A percentile compares a stretch with the other conserved stretches of the same genome.
These are phyloP conservation scores for Arachis monticola DNA, from an alignment of 331 rosid genomes.

Conservation along the genomic window DNA sequence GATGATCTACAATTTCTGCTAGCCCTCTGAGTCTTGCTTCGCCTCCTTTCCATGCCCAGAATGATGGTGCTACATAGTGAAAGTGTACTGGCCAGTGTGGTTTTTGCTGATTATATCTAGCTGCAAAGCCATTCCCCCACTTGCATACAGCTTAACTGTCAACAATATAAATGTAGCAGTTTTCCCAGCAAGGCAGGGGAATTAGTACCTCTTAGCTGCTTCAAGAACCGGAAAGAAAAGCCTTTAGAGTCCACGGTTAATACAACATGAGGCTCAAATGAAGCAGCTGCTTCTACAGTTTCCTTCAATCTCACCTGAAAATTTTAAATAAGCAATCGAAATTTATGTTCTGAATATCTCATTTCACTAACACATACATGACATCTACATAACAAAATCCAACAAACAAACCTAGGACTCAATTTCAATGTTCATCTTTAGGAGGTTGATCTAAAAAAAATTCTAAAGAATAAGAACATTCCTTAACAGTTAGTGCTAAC, in stretches of 20 bases:
- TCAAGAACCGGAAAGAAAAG: conserved; percentile 84
- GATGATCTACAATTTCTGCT: conserved; percentile 74
- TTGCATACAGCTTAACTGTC: conserved; percentile 44
- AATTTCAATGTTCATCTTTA: no score
- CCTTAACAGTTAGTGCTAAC: no score
- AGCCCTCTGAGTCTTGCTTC: conserved; percentile 83
- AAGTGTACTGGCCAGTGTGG: conserved; percentile 64
- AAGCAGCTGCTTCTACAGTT: conserved; percentile 72
- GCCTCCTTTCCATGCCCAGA: conserved; percentile 99
- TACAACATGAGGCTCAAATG: conserved; percentile 84
- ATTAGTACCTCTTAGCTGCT: conserved; percentile 77
- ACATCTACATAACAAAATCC: not conserved
- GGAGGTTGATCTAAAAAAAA: no score
- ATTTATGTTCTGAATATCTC: not conserved
- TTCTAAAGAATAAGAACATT: no score
- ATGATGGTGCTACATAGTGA: conserved; percentile 92
- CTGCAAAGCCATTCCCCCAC: conserved; percentile 69
- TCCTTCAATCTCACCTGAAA: conserved; percentile 75
- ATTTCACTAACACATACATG: not conserved
- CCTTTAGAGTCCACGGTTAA: conserved; percentile 87
- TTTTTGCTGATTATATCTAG: conserved; percentile 55
- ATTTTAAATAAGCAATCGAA: conserved; percentile 11
- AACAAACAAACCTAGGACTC: no score
- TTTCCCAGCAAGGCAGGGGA: conserved; percentile 35
- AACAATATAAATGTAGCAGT: conserved; percentile 35